Percentiles rank a stretch among this genome's conserved stretches.
Evolutionary conservation across 257 asterid genomes (phyloP).

Genomic region (Hygrophila difformis): DNA sequence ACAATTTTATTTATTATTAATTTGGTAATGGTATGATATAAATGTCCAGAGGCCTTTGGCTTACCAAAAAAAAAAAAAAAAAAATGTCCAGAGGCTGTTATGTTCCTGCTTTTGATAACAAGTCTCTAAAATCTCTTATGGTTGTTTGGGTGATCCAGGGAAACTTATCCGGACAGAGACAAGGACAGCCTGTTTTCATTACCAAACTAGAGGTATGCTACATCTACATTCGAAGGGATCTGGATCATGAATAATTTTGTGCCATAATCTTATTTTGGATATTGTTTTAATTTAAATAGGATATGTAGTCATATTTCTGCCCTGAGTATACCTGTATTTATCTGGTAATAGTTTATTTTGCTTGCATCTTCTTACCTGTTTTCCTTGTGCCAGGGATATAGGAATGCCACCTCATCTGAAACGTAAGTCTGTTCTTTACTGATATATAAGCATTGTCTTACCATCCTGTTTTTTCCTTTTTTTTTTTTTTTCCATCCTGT

Average conservation of each 20-base stretch:
- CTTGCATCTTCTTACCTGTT: neutral
- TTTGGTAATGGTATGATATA: no score
- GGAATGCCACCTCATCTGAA: conserved; percentile 59
- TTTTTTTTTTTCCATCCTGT: no score
- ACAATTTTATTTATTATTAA: neutral
- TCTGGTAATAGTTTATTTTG: neutral
- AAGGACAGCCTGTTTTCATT: conserved; percentile 51
- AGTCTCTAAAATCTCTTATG: no score
- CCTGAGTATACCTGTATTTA: neutral
- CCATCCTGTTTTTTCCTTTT: neutral
- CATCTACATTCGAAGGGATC: conserved; percentile 1
- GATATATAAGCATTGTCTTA: conserved; percentile 11
- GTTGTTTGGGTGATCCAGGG: conserved; percentile 35
- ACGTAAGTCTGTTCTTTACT: conserved; percentile 34
- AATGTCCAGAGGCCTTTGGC: no score
- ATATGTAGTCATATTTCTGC: neutral
- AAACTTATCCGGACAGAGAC: conserved; percentile 48
- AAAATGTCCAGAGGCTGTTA: no score
- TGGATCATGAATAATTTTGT: conserved; percentile 4
- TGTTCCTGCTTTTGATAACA: no score
- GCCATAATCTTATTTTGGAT: neutral
- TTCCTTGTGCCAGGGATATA: conserved; percentile 39
- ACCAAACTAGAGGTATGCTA: conserved; percentile 49
- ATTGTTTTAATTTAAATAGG: neutral
- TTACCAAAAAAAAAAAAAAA: no score